Base-by-base conservation (phyloP, 1,139 yeast species). In the Suhomyces taliae region DNA sequence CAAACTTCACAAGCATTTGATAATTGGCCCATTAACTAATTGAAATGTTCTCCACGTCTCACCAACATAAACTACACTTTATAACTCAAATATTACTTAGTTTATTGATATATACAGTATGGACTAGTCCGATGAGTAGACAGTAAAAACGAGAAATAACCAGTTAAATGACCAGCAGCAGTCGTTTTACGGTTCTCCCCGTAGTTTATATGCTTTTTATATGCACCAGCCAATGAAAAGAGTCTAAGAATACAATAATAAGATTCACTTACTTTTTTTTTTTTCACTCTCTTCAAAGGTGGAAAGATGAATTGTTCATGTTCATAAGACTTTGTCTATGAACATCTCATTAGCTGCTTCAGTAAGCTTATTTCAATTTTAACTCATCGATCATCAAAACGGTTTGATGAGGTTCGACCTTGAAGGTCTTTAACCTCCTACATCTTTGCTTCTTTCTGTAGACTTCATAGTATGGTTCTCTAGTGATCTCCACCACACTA, bases 401-500 rank as follows among this genome's bases (percentile, higher is more conserved):
- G 4, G 99, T 93, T 59, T 89, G 81, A 59, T 80, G 83, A 50
- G 88, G 91, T 70, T 91, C 90, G 44, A 85, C 86, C 15, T 81
- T 80, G 36, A 85, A 82, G 51, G 90, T 93, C 63, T 90, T 85
- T 42, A 81, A 82, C 62, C 90, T 88, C 70, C 99, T 82, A 58
- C 90, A 81, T 70, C 98, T 83, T 64, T 86, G 85, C 65, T 87
- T 88, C 63, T 82, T 84, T 40, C 85, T 78, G 54, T 65, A 62
- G 11, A 72, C 78, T 51, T 73, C 74, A 48, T 82, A 77, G 69
- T 87, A 80, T 53, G 95, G 95, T 54, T 87, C 87, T 58, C 88
- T 82, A 1, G 97, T 88, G 69, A 90, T 87, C 61, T 91, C 99
- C 32, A 89, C 70, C 40, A 93, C 91, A 29, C 82, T 81, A 14